Conservation (phyloP, 2,329 filamentous ascomycete genomes). For the Fusarium caatingaense region DNA sequence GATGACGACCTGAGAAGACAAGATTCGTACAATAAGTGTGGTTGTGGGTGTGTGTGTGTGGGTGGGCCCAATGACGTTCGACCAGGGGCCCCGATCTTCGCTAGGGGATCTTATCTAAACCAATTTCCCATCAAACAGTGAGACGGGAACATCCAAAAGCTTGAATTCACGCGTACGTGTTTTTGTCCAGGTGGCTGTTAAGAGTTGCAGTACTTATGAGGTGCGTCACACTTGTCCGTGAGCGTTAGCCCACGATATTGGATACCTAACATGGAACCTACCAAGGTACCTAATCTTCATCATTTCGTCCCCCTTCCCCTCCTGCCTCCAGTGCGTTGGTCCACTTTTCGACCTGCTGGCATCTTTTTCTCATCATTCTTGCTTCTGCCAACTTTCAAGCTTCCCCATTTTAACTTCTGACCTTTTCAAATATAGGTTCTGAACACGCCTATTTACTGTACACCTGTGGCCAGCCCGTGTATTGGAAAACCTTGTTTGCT, state of each 20-base stretch:
- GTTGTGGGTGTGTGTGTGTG: background rate
- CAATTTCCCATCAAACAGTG: slow-evolving; percentile 23
- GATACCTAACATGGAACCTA: background rate
- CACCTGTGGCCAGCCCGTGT: background rate
- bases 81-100: slow-evolving; percentile 15
- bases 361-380: slow-evolving; percentile 28
- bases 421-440: background rate
- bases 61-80: slow-evolving; percentile 37
- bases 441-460: slow-evolving; percentile 1
- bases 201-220: background rate
- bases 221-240: background rate
- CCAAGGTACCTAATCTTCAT: background rate
- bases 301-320: slow-evolving; percentile 7
- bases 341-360: slow-evolving; percentile 37
- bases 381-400: slow-evolving; percentile 20
- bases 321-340: slow-evolving; percentile 2
- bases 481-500: background rate
- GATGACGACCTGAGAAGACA: slow-evolving; percentile 8
- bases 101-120: slow-evolving; percentile 21
- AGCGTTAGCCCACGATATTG: background rate
- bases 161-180: background rate
- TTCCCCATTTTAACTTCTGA: slow-evolving; percentile 6
- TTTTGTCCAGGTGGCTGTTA: slow-evolving; percentile 1
- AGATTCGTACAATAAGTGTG: background rate
- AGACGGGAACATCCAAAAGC: slow-evolving; percentile 5